Evolutionary conservation across 192 early-diverging fungal species (phyloP).

Genomic region (Thamnidium elegans): DNA sequence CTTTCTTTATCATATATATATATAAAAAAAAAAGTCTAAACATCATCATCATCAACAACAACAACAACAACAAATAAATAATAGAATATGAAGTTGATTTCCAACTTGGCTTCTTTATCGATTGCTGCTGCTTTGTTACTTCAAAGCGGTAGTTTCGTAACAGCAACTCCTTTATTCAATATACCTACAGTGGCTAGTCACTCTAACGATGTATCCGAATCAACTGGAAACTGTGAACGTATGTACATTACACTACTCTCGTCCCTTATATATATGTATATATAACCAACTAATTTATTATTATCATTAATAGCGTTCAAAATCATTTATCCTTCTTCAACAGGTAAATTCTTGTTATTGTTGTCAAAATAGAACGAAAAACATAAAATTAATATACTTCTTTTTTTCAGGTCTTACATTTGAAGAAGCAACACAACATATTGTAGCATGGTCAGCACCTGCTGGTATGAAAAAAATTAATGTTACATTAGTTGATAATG

Average conservation of each 20-base stretch:
- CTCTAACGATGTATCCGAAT: background rate
- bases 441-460: conserved; percentile 5
- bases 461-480: conserved; percentile 1
- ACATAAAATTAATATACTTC: background rate
- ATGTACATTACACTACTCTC: background rate
- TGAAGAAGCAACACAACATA: background rate
- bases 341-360: conserved; percentile 10
- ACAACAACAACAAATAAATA: too few relatives aligned
- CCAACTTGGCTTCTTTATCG: background rate
- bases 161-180: conserved; percentile 16
- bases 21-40: too few relatives aligned
- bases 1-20: too few relatives aligned
- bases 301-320: background rate
- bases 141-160: conserved; percentile 15
- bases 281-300: too few relatives aligned
- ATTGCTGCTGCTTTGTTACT: conserved; percentile 15
- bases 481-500: conserved; percentile 18
- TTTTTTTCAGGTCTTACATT: background rate
- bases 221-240: background rate
- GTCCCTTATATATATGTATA: too few relatives aligned
- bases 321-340: conserved; percentile 13
- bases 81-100: conserved; percentile 12
- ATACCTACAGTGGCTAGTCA: conserved; percentile 1
- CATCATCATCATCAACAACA: too few relatives aligned
- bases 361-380: background rate